phyloP scores from a whole-genome alignment of 805 yeast genomes.

The Clavispora santaluciae region DNA sequence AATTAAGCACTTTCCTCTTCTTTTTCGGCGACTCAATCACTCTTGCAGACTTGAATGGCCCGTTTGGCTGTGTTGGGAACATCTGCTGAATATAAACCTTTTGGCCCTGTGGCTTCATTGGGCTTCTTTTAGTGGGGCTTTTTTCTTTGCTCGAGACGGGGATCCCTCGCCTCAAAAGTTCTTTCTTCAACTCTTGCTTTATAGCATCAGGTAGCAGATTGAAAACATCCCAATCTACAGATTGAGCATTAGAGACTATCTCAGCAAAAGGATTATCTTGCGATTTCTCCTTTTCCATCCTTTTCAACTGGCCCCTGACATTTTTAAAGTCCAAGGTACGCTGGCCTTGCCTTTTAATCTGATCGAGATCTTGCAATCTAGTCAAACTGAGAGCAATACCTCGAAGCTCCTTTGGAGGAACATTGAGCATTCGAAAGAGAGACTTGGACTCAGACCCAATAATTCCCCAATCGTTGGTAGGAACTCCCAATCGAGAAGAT shows the following conservation, averaged over 20 bases:
- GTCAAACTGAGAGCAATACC: constrained; percentile 74
- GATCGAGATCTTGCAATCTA: constrained; percentile 44
- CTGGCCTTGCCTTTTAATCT: constrained; percentile 11
- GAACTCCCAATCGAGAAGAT: constrained; percentile 53
- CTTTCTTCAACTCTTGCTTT: constrained; percentile 53
- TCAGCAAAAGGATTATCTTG: constrained; percentile 13
- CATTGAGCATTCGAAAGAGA: constrained; percentile 49
- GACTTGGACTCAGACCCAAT: constrained; percentile 56
- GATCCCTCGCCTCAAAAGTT: constrained; percentile 43
- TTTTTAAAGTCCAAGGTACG: constrained; percentile 8
- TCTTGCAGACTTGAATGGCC: constrained; percentile 25
- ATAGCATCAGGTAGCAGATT: constrained; percentile 62
- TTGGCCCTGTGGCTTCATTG: constrained; percentile 4
- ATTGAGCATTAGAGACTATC: constrained; percentile 10
- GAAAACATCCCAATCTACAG: constrained; percentile 65
- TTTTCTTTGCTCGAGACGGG: constrained; percentile 14
- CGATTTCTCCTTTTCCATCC: constrained; percentile 1
- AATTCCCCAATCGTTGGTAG: constrained; percentile 58
- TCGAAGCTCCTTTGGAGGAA: constrained; percentile 65
- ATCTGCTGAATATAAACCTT: constrained; percentile 35
- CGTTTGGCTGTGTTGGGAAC: constrained; percentile 29
- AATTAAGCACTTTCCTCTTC: constrained; percentile 6
- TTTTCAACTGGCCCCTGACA: background rate
- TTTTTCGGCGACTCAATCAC: constrained; percentile 28
- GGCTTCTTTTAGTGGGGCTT: constrained; percentile 4